phyloP scores from a whole-genome alignment of 2,329 filamentous ascomycete species.

The Hymenoscyphus repandus region DNA sequence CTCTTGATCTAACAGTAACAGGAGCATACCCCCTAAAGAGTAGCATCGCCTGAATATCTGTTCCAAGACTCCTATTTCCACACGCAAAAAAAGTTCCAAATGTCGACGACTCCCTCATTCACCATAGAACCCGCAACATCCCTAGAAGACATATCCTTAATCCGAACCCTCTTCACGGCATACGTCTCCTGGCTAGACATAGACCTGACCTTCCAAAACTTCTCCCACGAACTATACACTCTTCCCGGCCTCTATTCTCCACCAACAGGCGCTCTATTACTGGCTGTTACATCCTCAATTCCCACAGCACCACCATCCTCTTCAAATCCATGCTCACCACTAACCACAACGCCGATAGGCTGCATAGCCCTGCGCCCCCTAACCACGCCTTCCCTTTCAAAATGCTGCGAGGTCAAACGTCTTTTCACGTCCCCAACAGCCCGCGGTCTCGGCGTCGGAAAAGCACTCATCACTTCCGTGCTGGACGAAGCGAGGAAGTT shows the following conservation, averaged over 20 bases:
- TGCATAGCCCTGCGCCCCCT: conserved; percentile 46
- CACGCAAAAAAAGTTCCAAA: too few species aligned
- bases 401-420: conserved; percentile 48
- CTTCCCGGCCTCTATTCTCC: conserved; percentile 50
- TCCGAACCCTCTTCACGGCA: conserved; percentile 38
- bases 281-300: conserved; percentile 34
- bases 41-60: too few species aligned
- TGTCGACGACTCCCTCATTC: too few species aligned
- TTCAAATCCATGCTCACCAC: neutral
- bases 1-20: too few species aligned
- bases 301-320: neutral
- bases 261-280: conserved; percentile 41
- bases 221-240: conserved; percentile 44
- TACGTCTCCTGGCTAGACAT: conserved; percentile 43
- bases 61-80: too few species aligned
- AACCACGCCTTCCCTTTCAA: conserved; percentile 5
- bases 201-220: conserved; percentile 53
- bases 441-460: conserved; percentile 45
- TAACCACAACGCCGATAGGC: conserved; percentile 33
- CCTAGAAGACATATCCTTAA: conserved; percentile 36
- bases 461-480: conserved; percentile 39
- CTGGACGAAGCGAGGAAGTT: conserved; percentile 40
- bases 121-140: conserved; percentile 35
- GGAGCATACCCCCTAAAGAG: too few species aligned
- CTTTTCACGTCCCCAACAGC: conserved; percentile 45